Base-by-base conservation (phyloP, 495 filamentous ascomycete genomes). In the Daldinia decipiens region DNA sequence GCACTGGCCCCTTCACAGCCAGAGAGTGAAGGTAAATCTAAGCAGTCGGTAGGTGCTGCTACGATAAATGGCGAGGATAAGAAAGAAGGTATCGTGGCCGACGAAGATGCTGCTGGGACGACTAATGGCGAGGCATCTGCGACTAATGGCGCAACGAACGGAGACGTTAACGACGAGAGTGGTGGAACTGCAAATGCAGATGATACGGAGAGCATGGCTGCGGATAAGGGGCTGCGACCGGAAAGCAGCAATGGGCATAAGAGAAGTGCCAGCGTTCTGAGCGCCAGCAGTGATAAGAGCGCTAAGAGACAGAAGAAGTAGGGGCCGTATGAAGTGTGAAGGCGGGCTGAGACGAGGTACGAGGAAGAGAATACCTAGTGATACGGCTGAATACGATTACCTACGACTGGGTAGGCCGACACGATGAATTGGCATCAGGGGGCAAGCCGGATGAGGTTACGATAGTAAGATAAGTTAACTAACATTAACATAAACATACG, bases 221-320 rank as follows among this genome's bases (percentile, higher is more conserved):
- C 74, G 50, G 71, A 74, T 55, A 71, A 77, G 26, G 66, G 58
- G 12, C 32, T 31, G n/a, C 67, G 75, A 24, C 75, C 76, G 0
- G 74, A 70, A 5, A 79, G 78, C 59, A 80, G 79, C 47, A 67
- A 70, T 15, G 60, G 45, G 0, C 88, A 89, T 56, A 94, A 94
- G 81, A 82, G 92, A 47, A 93, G 91, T 66, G 90, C 90, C 8
- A 93, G 91, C 77, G 92, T 92, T 59, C 71, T 93, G 31, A 93
- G 91, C 77, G 79, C 79, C 45, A 76, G 75, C 15, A 93, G 90
- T 79, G 88, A 91, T 58, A 91, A 91, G 82, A 92, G 89, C 67
- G 75, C 80, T 0, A 93, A 94, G 80, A 82, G 90, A 61, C 86
- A 88, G 79, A 89, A 88, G 82, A 91, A 90, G 79, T 92, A 83